Percentiles rank a stretch among this genome's conserved stretches.
Evolutionary conservation across 495 filamentous ascomycete species (phyloP).

Genomic region (Immersiella caudata): DNA sequence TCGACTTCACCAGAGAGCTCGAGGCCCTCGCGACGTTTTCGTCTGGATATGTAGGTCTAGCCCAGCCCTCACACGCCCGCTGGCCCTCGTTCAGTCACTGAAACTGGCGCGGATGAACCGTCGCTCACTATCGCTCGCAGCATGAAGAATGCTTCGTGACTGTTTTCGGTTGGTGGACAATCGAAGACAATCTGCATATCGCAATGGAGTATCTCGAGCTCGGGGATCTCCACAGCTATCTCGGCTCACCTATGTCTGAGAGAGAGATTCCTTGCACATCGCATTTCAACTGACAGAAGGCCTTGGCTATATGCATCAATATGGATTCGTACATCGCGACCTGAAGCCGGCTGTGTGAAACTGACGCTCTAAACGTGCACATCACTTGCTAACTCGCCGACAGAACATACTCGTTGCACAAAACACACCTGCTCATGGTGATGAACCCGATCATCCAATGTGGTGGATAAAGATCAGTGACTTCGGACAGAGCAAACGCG

Average conservation of each 20-base stretch:
- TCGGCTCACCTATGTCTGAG: not conserved
- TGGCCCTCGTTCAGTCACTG: no score
- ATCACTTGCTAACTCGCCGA: not conserved
- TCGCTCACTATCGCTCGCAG: not conserved
- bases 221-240: not conserved
- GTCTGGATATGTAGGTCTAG: not conserved
- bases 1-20: not conserved
- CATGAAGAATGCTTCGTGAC: not conserved
- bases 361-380: not conserved
- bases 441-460: not conserved
- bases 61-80: not conserved
- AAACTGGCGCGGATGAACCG: no score
- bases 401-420: conserved; percentile 2
- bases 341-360: not conserved
- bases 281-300: not conserved
- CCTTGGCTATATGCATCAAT: not conserved
- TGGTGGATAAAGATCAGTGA: not conserved
- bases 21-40: conserved; percentile 1
- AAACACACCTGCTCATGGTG: not conserved
- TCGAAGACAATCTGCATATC: not conserved
- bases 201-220: conserved; percentile 1
- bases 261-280: not conserved
- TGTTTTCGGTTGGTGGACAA: not conserved
- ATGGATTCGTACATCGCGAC: conserved; percentile 8
- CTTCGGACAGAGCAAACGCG: not conserved